Evolutionary conservation across 1,139 yeast genomes (phyloP).

Genomic region (Meyerozyma guilliermondii): DNA sequence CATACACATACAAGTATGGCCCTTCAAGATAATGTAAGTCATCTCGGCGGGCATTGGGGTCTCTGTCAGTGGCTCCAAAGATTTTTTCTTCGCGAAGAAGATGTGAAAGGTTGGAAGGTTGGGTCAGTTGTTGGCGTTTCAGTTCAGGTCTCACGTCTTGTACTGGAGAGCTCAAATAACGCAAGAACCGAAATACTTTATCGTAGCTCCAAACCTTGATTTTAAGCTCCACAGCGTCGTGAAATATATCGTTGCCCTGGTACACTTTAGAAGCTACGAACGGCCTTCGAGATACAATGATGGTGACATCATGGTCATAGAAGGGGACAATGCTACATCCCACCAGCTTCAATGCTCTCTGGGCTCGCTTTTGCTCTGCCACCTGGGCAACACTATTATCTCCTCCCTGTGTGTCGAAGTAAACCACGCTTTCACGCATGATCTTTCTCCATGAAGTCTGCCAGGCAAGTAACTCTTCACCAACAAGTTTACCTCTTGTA

Average conservation of each 20-base stretch:
- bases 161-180: slow-evolving; percentile 51
- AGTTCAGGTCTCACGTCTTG: slow-evolving; percentile 3
- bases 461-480: slow-evolving; percentile 65
- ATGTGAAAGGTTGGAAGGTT: slow-evolving; percentile 45
- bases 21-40: slow-evolving; percentile 76
- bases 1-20: slow-evolving; percentile 72
- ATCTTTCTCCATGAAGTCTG: slow-evolving; percentile 76
- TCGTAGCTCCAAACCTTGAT: slow-evolving; percentile 88
- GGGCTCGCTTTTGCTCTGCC: slow-evolving; percentile 51
- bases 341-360: slow-evolving; percentile 47
- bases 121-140: slow-evolving; percentile 6
- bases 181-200: slow-evolving; percentile 75
- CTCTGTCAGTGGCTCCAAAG: slow-evolving; percentile 85
- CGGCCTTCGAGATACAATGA: slow-evolving; percentile 64
- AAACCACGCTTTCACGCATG: slow-evolving; percentile 69
- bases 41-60: slow-evolving; percentile 77
- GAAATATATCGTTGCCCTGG: slow-evolving; percentile 57
- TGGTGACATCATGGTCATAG: slow-evolving; percentile 74
- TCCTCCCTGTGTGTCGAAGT: slow-evolving; percentile 70
- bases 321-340: slow-evolving; percentile 71
- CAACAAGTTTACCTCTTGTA: slow-evolving; percentile 28
- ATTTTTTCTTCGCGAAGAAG: slow-evolving; percentile 79
- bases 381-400: slow-evolving; percentile 38
- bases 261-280: slow-evolving; percentile 17
- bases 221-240: slow-evolving; percentile 53